Conservation (phyloP, 2,329 filamentous ascomycete genomes). For the Ambrosiella xylebori region DNA sequence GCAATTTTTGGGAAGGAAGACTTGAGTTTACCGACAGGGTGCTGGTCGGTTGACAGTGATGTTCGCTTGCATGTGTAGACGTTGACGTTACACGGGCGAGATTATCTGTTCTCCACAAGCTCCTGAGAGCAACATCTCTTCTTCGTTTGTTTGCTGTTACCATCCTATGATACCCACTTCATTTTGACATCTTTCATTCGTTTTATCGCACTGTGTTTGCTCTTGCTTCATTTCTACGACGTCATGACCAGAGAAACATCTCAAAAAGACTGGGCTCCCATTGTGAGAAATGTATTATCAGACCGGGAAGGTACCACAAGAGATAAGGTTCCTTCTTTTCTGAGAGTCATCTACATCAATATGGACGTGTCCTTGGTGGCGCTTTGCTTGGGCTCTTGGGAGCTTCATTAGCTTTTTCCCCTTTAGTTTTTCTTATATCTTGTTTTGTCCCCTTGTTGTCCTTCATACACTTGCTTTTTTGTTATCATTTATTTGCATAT, state of each 20-base stretch:
- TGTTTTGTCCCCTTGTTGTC: no score
- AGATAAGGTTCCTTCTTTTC: not conserved
- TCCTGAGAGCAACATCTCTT: not conserved
- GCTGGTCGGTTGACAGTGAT: not conserved
- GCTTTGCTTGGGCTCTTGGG: not conserved
- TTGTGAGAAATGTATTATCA: not conserved
- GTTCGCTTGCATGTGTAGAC: not conserved
- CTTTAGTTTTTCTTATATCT: not conserved
- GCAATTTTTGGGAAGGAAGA: not conserved
- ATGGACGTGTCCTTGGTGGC: not conserved
- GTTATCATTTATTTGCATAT: not conserved
- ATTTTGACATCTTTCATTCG: not conserved
- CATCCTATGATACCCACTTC: not conserved
- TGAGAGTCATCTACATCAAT: not conserved
- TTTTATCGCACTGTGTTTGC: not conserved
- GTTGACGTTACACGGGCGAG: not conserved
- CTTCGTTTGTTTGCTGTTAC: constrained; percentile 1
- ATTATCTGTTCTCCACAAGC: not conserved
- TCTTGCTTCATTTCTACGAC: constrained; percentile 4
- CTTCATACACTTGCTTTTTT: no score
- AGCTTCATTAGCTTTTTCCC: not conserved
- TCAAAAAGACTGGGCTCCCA: not conserved
- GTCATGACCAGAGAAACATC: constrained; percentile 7
- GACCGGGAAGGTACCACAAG: not conserved
- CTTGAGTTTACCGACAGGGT: not conserved